Evolutionary conservation across 805 yeast species (phyloP).

Genomic region (Sungouiozyma ichnusensis): DNA sequence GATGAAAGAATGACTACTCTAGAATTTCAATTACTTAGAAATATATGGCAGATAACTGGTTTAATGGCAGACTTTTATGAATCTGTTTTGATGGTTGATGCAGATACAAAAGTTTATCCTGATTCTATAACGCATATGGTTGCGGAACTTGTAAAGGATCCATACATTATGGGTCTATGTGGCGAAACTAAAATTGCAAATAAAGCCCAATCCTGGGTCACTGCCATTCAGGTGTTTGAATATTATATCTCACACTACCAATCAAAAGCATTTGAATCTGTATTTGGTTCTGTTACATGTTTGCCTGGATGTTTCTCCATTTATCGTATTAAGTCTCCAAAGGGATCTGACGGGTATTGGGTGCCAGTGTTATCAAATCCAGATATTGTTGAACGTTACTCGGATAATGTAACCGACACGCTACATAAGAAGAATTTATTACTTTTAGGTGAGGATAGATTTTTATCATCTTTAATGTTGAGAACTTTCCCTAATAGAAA

Average conservation of each 20-base stretch:
- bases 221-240: conserved; percentile 88
- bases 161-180: conserved; percentile 82
- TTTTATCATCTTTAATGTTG: conserved; percentile 73
- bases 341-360: conserved; percentile 73
- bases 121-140: conserved; percentile 84
- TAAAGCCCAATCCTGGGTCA: conserved; percentile 77
- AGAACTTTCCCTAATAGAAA: conserved; percentile 83
- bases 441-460: conserved; percentile 85
- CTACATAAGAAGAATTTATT: conserved; percentile 79
- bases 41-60: conserved; percentile 78
- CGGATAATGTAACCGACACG: conserved; percentile 75
- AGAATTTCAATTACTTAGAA: conserved; percentile 65
- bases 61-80: conserved; percentile 77
- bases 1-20: conserved; percentile 92
- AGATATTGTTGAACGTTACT: conserved; percentile 83
- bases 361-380: conserved; percentile 89
- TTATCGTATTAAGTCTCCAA: conserved; percentile 86
- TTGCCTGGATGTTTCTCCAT: conserved; percentile 91
- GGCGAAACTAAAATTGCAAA: conserved; percentile 91
- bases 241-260: conserved; percentile 91
- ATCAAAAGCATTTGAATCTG: conserved; percentile 87
- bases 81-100: conserved; percentile 83
- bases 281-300: conserved; percentile 90
- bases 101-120: conserved; percentile 82
- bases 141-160: conserved; percentile 82